Evolutionary conservation across 768 basidiomycete genomes (phyloP), one percentile per base, ranked within the genome.

Genomic region (Cystobasidiopsis lactophilus): DNA sequence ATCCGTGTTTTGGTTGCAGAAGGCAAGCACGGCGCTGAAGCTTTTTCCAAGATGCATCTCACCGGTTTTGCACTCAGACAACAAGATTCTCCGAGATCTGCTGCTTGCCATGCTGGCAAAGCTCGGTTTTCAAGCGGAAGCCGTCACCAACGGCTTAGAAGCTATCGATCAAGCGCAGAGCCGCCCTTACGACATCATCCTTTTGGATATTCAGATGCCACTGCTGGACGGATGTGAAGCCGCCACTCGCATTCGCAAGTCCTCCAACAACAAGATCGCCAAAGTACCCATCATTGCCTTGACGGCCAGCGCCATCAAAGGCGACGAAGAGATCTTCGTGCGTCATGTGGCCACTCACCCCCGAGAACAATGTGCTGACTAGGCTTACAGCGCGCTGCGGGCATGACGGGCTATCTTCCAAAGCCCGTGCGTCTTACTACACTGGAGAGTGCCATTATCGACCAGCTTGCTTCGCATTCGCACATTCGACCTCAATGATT

Each of bases 61-160:
- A n/a, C n/a, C n/a, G n/a, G n/a, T n/a, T n/a, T n/a, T n/a, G n/a
- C n/a, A n/a, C n/a, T n/a, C n/a, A 24, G 59, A 60, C 45, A 61
- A 61, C 45, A 48, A 51, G 38, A 39, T 61, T 11, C 51, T 53
- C 39, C 40, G 57, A 0, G 23, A 41, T 11, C 55, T 61, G 37
- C 44, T 56, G 31, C 40, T 52, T 3, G 39, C 47, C 16, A 38
- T 50, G 7, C 48, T 61, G 13, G 26, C 19, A 3, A 58, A 58
- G 52, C 56, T 58, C 54, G 52, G 51, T n/a, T 60, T 60, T 57
- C 30, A 47, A 5, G 57, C 56, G 45, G 48, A 54, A 10, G 33
- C 38, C 10, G 59, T 54, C 3, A 21, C 24, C 13, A 54, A 52
- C 52, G 59, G 59, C 3, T 49, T 41, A 41, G 52, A 58, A 21